A percentile compares a stretch with the other conserved stretches of the same genome.
phyloP scores from a whole-genome alignment of 768 basidiomycete genomes.

The Psilocybe azurescens region DNA sequence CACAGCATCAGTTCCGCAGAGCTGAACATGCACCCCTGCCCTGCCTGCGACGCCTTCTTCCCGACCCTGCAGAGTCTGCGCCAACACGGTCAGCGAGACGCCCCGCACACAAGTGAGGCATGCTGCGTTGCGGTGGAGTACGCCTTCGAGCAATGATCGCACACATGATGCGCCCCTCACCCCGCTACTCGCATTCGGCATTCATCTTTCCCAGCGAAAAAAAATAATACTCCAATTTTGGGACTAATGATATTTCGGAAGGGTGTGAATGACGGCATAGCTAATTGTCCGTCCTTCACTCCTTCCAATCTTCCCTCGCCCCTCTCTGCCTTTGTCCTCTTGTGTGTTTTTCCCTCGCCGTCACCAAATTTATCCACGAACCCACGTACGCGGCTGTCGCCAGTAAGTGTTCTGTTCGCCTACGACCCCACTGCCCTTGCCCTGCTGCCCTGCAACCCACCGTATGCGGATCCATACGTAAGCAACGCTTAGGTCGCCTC shows the following conservation, averaged over 20 bases:
- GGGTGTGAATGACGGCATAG: constrained; percentile 20
- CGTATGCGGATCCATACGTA: constrained; percentile 20
- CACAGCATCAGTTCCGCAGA: constrained; percentile 40
- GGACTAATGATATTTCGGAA: background rate
- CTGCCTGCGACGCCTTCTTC: constrained; percentile 77
- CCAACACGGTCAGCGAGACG: constrained; percentile 55
- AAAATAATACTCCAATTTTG: background rate
- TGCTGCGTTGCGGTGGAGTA: constrained; percentile 79
- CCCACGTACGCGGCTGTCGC: background rate
- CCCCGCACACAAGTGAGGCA: constrained; percentile 64
- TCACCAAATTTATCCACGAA: constrained; percentile 1
- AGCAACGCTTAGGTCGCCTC: constrained; percentile 1
- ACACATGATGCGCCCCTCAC: background rate
- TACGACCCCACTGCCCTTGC: background rate
- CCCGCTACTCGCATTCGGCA: background rate
- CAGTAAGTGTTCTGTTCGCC: background rate
- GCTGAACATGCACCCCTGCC: constrained; percentile 65
- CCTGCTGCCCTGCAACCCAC: constrained; percentile 5
- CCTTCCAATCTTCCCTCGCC: background rate
- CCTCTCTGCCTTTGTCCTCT: background rate
- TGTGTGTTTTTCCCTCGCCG: background rate
- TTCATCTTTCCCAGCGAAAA: background rate
- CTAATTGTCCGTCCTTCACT: constrained; percentile 15
- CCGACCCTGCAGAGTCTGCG: constrained; percentile 60
- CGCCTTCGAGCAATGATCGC: constrained; percentile 54